phyloP scores from a whole-genome alignment of 192 early-diverging fungal species.

The Coemansia sp. region DNA sequence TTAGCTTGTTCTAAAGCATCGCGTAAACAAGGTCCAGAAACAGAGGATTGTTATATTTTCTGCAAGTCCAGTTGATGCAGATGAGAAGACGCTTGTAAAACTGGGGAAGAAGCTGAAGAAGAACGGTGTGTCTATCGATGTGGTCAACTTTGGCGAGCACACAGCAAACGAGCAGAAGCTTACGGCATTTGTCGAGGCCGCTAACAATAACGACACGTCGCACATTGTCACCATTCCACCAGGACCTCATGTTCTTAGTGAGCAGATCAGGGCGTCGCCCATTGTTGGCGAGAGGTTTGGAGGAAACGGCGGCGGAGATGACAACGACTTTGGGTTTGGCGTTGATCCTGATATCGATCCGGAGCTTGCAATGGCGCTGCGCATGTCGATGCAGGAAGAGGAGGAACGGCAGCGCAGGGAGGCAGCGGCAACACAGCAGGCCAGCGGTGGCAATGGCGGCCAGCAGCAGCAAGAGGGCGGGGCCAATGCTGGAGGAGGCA shows the following conservation, averaged over 20 bases:
- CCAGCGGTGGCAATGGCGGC: neutral
- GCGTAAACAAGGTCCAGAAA: conserved; percentile 94
- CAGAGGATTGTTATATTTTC: conserved; percentile 95
- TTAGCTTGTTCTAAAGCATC: conserved; percentile 88
- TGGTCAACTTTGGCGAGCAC: conserved; percentile 95
- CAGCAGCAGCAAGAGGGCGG: conserved; percentile 2
- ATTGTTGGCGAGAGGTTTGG: conserved; percentile 87
- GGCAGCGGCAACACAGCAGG: conserved; percentile 17
- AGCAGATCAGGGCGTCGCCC: conserved; percentile 81
- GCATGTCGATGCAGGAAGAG: conserved; percentile 97
- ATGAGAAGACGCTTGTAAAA: conserved; percentile 81
- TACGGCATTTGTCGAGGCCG: conserved; percentile 83
- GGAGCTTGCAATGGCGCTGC: conserved; percentile 85
- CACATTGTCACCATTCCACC: conserved; percentile 91
- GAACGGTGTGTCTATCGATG: conserved; percentile 94
- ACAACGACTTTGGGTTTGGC: conserved; percentile 82
- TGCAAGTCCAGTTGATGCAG: conserved; percentile 81
- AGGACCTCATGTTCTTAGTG: conserved; percentile 85
- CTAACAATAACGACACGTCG: conserved; percentile 92
- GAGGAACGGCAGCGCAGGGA: conserved; percentile 74
- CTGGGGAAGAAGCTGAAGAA: conserved; percentile 97
- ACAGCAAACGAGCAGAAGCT: conserved; percentile 84
- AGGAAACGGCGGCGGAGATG: conserved; percentile 53
- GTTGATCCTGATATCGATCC: conserved; percentile 94
- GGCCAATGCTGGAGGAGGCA: neutral